These are phyloP conservation scores for Phytopythium chamaehyphon DNA, from an alignment of 352 stramenopile species.

Conservation along the genomic window DNA sequence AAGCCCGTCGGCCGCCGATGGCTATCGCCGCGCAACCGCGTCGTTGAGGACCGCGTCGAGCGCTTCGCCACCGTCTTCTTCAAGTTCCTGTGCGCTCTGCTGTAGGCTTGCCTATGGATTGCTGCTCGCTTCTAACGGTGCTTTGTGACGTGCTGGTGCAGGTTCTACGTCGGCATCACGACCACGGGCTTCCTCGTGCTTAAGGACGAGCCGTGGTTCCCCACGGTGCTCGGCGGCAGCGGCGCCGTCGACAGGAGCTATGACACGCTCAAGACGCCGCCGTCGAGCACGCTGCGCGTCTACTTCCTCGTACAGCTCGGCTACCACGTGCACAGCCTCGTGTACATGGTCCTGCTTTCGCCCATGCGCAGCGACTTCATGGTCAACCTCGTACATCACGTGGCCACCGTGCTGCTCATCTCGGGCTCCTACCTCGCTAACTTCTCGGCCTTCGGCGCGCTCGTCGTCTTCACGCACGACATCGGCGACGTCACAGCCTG, in stretches of 20 bases:
- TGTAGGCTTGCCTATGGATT: conserved; percentile 7
- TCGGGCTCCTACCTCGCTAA: conserved; percentile 50
- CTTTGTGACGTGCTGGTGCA: conserved; percentile 6
- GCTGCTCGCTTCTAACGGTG: not conserved
- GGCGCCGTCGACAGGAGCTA: conserved; percentile 28
- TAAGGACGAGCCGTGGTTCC: conserved; percentile 49
- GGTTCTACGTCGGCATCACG: conserved; percentile 29
- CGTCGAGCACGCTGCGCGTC: conserved; percentile 27
- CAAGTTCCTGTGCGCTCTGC: conserved; percentile 23
- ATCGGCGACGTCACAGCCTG: conserved; percentile 51
- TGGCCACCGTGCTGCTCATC: conserved; percentile 60
- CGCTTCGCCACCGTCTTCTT: conserved; percentile 33
- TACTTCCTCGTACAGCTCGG: conserved; percentile 55
- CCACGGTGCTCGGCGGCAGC: conserved; percentile 30
- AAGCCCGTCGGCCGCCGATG: conserved; percentile 22
- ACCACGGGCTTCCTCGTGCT: conserved; percentile 34
- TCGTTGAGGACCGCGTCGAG: conserved; percentile 24
- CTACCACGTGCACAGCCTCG: conserved; percentile 49
- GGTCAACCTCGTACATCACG: conserved; percentile 53
- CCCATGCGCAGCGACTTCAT: conserved; percentile 60
- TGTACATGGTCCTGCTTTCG: conserved; percentile 56
- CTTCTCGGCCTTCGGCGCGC: conserved; percentile 37
- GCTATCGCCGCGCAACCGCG: conserved; percentile 20
- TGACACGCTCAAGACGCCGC: conserved; percentile 23
- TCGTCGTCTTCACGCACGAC: conserved; percentile 50